A percentile compares a stretch with the other conserved stretches of the same genome.
phyloP scores from a whole-genome alignment of 2,329 filamentous ascomycete species.

The Claviceps pusilla region DNA sequence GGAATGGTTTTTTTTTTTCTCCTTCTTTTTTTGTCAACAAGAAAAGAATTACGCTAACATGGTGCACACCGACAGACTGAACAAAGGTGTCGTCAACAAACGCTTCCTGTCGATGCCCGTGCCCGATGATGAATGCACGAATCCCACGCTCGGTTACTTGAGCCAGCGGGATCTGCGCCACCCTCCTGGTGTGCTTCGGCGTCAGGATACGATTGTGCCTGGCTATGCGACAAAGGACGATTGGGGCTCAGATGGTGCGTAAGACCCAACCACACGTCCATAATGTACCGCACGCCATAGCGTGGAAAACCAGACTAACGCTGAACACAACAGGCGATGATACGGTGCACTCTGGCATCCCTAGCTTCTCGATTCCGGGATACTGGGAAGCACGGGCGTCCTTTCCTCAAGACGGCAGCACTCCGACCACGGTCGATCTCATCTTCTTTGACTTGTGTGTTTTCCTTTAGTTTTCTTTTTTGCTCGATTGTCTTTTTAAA shows the following conservation, averaged over 20 bases:
- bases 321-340: conserved; percentile 29
- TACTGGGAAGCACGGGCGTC: conserved; percentile 35
- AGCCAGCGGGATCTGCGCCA: not conserved
- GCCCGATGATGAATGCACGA: conserved; percentile 30
- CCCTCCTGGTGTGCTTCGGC: conserved; percentile 23
- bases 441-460: conserved; percentile 38
- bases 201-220: conserved; percentile 31
- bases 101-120: conserved; percentile 22
- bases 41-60: not conserved
- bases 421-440: conserved; percentile 31
- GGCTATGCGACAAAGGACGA: conserved; percentile 43
- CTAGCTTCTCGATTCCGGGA: conserved; percentile 30
- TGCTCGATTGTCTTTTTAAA: not conserved
- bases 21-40: not conserved
- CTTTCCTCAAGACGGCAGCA: conserved; percentile 27
- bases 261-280: too few species aligned
- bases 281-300: too few species aligned
- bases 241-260: conserved; percentile 24
- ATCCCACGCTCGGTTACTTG: conserved; percentile 10
- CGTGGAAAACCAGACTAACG: not conserved
- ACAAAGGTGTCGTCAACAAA: conserved; percentile 23
- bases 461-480: not conserved
- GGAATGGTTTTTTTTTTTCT: too few species aligned
- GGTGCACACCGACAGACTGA: conserved; percentile 19
- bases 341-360: conserved; percentile 33